A percentile compares a stretch with the other conserved stretches of the same genome.
Evolutionary conservation across 1,284 basidiomycete genomes (phyloP).

Genomic region (Phellinidium pouzarii): DNA sequence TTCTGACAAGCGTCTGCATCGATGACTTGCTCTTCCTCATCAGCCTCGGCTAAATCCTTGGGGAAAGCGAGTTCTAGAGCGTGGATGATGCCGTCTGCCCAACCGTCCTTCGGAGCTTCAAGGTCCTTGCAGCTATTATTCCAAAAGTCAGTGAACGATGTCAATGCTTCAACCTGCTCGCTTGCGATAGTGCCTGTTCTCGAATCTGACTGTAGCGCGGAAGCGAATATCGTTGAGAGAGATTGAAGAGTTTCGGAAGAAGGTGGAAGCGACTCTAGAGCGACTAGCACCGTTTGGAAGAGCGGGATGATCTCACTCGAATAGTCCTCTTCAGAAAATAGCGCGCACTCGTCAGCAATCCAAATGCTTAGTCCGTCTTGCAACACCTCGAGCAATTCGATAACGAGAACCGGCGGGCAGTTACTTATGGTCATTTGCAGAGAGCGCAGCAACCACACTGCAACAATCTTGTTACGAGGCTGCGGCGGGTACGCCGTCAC

Average conservation of each 20-base stretch:
- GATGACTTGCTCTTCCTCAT: background rate
- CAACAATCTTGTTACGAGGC: conserved; percentile 42
- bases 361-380: conserved; percentile 54
- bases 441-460: conserved; percentile 55
- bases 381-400: conserved; percentile 38
- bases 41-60: background rate
- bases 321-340: conserved; percentile 48
- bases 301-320: conserved; percentile 32
- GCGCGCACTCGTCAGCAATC: conserved; percentile 51
- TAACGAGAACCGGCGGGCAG: conserved; percentile 47
- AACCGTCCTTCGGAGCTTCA: conserved; percentile 10
- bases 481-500: conserved; percentile 59
- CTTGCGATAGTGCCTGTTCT: background rate
- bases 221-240: conserved; percentile 17
- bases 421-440: conserved; percentile 45
- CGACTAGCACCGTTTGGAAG: conserved; percentile 19
- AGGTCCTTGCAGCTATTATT: conserved; percentile 12
- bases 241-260: conserved; percentile 13
- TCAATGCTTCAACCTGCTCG: conserved; percentile 15
- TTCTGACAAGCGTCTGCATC: background rate
- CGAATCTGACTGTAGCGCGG: conserved; percentile 16
- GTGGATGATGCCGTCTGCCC: conserved; percentile 11
- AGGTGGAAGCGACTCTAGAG: conserved; percentile 14
- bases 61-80: conserved; percentile 12
- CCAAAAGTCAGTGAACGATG: conserved; percentile 21